phyloP scores from a whole-genome alignment of 108 stramenopile species.

The Pseudonitzschia multistriata region DNA sequence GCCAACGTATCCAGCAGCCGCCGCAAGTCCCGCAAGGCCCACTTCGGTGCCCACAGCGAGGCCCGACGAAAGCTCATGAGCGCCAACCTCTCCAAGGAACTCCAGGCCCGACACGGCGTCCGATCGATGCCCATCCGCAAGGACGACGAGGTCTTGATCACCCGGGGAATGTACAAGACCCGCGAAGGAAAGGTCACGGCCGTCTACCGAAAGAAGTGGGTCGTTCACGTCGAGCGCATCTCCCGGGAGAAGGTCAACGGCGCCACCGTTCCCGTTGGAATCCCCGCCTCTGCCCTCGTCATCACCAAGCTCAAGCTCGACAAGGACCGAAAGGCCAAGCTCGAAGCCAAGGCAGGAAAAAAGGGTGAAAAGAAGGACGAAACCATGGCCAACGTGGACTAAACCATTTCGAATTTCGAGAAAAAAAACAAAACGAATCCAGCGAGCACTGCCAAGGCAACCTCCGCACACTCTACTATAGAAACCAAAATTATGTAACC shows the following conservation, averaged over 20 bases:
- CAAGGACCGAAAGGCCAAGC: constrained; percentile 96
- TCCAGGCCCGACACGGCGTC: constrained; percentile 95
- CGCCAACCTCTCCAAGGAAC: constrained; percentile 96
- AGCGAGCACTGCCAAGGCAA: no score
- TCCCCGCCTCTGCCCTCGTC: constrained; percentile 91
- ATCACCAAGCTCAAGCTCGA: constrained; percentile 99
- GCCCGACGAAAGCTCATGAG: constrained; percentile 94
- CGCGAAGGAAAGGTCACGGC: constrained; percentile 98
- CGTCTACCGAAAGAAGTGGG: constrained; percentile 97
- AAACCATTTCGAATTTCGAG: constrained; percentile 31
- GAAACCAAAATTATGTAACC: background rate
- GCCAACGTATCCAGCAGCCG: constrained; percentile 88
- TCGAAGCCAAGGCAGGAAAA: constrained; percentile 93
- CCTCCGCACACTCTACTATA: background rate
- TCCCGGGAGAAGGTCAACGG: constrained; percentile 98
- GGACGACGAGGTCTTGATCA: constrained; percentile 97
- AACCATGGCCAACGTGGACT: constrained; percentile 97
- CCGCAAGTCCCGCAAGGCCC: constrained; percentile 98
- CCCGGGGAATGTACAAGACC: constrained; percentile 94
- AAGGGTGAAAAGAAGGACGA: constrained; percentile 71
- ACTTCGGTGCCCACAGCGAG: constrained; percentile 94
- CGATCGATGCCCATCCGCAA: constrained; percentile 98
- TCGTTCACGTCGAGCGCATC: constrained; percentile 96
- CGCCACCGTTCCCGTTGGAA: constrained; percentile 88
- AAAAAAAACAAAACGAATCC: background rate